These are phyloP conservation scores for Alternaria postmessia DNA, from an alignment of 2,329 filamentous ascomycete species.

Conservation along the genomic window DNA sequence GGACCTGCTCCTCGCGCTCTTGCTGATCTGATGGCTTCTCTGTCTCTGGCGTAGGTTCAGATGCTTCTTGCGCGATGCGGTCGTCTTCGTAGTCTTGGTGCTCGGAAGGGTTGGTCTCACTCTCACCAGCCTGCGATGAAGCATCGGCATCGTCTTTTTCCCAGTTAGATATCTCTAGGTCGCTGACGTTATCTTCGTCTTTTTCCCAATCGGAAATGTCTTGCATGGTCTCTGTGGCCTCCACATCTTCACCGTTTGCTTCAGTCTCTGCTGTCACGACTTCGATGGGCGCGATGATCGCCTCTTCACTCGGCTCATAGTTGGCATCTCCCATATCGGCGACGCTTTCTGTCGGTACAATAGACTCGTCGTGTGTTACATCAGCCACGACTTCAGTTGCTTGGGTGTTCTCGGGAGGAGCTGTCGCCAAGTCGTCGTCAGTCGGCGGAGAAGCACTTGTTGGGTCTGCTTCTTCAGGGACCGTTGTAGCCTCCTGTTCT, in stretches of 20 bases:
- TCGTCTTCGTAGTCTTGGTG: conserved; percentile 4
- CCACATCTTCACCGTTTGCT: not conserved
- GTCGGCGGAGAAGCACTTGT: not conserved
- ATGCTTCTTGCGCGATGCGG: not conserved
- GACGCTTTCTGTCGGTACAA: not conserved
- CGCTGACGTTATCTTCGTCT: not conserved
- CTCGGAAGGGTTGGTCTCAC: conserved; percentile 16
- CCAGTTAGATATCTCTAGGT: conserved; percentile 2
- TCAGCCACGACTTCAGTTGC: not conserved
- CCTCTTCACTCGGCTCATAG: not conserved
- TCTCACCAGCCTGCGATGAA: conserved; percentile 4
- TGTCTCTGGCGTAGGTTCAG: conserved; percentile 1
- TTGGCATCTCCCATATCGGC: not conserved
- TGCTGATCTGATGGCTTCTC: conserved; percentile 2
- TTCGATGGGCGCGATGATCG: not conserved
- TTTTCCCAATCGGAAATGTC: conserved; percentile 3
- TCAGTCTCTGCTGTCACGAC: not conserved
- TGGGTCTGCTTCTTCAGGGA: not conserved
- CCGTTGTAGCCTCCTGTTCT: not conserved
- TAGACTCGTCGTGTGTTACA: not conserved
- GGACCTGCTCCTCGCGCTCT: not conserved
- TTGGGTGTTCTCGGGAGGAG: not conserved
- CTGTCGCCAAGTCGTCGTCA: not conserved
- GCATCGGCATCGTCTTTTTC: conserved; percentile 7
- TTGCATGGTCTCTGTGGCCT: not conserved